phyloP scores from a whole-genome alignment of 2,329 filamentous ascomycete genomes.

The Cadophora gregata region DNA sequence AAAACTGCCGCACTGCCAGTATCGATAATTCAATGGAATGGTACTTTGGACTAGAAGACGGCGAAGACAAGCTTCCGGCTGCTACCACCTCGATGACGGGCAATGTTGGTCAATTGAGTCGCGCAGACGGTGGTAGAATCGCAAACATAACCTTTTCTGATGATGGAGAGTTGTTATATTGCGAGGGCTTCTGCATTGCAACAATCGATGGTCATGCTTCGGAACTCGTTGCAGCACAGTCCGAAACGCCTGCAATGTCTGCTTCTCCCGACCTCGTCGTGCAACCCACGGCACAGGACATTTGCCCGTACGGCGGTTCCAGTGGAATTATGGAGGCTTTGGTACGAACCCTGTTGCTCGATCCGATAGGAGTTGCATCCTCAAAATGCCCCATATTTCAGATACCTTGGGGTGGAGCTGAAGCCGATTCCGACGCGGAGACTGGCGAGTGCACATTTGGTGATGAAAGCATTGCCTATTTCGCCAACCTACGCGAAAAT shows the following conservation, averaged over 20 bases:
- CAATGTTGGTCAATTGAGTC: neutral
- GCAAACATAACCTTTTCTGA: neutral
- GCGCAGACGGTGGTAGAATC: neutral
- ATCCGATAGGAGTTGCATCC: slow-evolving; percentile 22
- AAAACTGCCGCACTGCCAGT: slow-evolving; percentile 20
- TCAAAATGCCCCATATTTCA: slow-evolving; percentile 8
- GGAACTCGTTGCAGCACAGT: neutral
- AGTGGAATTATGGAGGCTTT: neutral
- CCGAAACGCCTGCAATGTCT: neutral
- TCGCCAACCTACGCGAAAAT: neutral
- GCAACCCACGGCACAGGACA: neutral
- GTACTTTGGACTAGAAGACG: slow-evolving; percentile 11
- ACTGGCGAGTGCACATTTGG: neutral
- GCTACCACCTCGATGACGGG: neutral
- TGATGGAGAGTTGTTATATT: neutral
- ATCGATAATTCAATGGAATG: slow-evolving; percentile 22
- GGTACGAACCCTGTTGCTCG: slow-evolving; percentile 18
- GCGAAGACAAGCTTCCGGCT: slow-evolving; percentile 21
- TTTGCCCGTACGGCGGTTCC: neutral
- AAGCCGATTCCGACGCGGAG: neutral
- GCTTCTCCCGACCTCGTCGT: neutral
- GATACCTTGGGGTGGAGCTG: slow-evolving; percentile 11
- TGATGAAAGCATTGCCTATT: neutral
- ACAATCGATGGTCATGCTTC: neutral
- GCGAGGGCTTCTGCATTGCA: neutral